Evolutionary conservation across 2,329 filamentous ascomycete species (phyloP).

Genomic region (Reticulascus tulasneorum): DNA sequence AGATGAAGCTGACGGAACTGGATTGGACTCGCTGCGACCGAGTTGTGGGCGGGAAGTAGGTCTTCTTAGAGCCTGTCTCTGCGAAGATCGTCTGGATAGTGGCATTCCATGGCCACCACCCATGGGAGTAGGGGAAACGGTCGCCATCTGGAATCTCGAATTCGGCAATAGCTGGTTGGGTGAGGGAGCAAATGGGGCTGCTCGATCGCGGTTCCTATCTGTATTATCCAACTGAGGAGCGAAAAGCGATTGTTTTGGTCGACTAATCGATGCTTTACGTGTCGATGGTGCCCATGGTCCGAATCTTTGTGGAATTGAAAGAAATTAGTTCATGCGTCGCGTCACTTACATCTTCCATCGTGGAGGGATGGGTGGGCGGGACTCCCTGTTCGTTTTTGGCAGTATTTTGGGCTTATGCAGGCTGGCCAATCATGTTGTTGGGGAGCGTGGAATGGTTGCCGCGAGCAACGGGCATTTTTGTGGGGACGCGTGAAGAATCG

Average conservation of each 20-base stretch:
- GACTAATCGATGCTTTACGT: conserved; percentile 34
- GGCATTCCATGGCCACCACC: conserved; percentile 41
- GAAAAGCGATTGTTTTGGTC: conserved; percentile 13
- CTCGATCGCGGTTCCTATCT: too few relatives aligned
- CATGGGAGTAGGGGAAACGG: conserved; percentile 53
- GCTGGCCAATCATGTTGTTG: conserved; percentile 10
- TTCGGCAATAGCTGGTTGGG: neutral
- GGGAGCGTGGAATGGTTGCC: conserved; percentile 16
- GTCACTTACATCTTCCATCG: conserved; percentile 18
- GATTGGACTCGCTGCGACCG: conserved; percentile 42
- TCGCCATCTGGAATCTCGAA: conserved; percentile 38
- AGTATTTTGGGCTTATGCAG: conserved; percentile 15
- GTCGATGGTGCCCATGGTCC: conserved; percentile 34
- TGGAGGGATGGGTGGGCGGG: conserved; percentile 10
- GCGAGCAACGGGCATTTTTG: conserved; percentile 15
- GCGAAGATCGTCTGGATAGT: conserved; percentile 48
- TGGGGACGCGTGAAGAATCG: neutral
- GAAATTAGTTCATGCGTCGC: conserved; percentile 33
- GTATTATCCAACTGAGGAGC: too few relatives aligned
- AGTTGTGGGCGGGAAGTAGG: conserved; percentile 42
- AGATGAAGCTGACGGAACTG: conserved; percentile 22
- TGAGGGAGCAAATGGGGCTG: conserved; percentile 1
- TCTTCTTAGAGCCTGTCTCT: conserved; percentile 51
- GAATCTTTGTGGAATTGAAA: conserved; percentile 25
- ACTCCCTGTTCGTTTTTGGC: conserved; percentile 14